Evolutionary conservation across 192 early-diverging fungal species (phyloP).

Genomic region (Gonapodya prolifera): DNA sequence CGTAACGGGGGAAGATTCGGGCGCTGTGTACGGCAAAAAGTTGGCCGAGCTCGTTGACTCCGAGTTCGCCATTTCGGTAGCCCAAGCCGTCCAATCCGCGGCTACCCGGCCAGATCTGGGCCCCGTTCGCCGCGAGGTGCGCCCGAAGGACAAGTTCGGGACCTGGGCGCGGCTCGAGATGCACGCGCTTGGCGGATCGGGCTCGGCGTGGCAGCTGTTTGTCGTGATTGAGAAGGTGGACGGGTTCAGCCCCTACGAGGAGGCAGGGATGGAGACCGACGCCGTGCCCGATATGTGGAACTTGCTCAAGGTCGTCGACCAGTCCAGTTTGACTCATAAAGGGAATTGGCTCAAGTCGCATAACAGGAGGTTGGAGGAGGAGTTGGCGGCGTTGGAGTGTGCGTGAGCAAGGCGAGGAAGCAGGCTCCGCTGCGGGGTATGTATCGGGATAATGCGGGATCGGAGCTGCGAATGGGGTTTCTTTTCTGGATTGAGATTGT

Average conservation of each 20-base stretch:
- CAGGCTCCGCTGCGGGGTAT: too few relatives aligned
- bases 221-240: slow-evolving; percentile 19
- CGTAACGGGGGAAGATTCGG: too few relatives aligned
- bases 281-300: slow-evolving; percentile 22
- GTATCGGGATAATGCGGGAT: too few relatives aligned
- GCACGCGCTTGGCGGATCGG: slow-evolving; percentile 19
- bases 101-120: slow-evolving; percentile 21
- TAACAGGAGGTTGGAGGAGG: slow-evolving; percentile 42
- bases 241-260: neutral
- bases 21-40: neutral
- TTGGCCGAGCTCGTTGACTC: neutral
- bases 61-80: slow-evolving; percentile 6
- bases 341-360: slow-evolving; percentile 44
- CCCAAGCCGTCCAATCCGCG: slow-evolving; percentile 15
- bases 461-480: too few relatives aligned
- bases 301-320: slow-evolving; percentile 24
- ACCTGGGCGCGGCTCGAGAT: slow-evolving; percentile 21
- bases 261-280: neutral
- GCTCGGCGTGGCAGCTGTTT: slow-evolving; percentile 22
- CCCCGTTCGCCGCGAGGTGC: slow-evolving; percentile 15
- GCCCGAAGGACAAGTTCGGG: slow-evolving; percentile 22
- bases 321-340: slow-evolving; percentile 49
- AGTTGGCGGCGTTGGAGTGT: slow-evolving; percentile 19
- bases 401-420: too few relatives aligned
- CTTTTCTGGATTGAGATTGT: too few relatives aligned